A percentile compares a stretch with the other conserved stretches of the same genome.
These are phyloP conservation scores for Pichia sorboxylosa DNA, from an alignment of 1,139 yeast genomes.

Conservation along the genomic window DNA sequence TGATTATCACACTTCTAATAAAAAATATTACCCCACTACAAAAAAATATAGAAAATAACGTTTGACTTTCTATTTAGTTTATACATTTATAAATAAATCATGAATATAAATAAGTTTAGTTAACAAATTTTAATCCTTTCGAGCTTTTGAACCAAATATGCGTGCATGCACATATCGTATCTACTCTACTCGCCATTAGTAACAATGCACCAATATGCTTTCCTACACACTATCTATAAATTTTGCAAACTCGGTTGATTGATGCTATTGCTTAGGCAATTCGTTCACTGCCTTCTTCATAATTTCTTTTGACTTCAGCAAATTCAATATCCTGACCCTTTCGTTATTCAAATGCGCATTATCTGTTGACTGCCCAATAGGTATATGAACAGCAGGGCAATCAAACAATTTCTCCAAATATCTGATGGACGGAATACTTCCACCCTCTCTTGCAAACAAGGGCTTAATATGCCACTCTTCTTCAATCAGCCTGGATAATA, in stretches of 20 bases:
- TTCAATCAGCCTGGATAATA: conserved; percentile 46
- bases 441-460: conserved; percentile 85
- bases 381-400: conserved; percentile 91
- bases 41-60: conserved; percentile 1
- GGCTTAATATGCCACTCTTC: conserved; percentile 56
- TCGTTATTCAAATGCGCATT: conserved; percentile 90
- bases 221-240: no score
- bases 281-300: conserved; percentile 34
- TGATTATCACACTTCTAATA: no score
- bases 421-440: conserved; percentile 85
- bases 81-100: neutral
- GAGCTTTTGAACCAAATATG: no score
- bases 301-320: conserved; percentile 62
- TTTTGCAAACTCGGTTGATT: no score
- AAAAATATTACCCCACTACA: neutral
- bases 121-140: neutral
- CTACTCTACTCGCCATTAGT: no score
- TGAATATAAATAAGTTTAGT: neutral
- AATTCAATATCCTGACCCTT: conserved; percentile 64
- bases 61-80: neutral
- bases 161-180: no score
- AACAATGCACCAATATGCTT: no score
- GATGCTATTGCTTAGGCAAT: no score
- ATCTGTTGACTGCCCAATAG: conserved; percentile 93
- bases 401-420: conserved; percentile 68